These are phyloP conservation scores for Stylonectria norvegica DNA, from an alignment of 2,329 filamentous ascomycete species.

Conservation along the genomic window DNA sequence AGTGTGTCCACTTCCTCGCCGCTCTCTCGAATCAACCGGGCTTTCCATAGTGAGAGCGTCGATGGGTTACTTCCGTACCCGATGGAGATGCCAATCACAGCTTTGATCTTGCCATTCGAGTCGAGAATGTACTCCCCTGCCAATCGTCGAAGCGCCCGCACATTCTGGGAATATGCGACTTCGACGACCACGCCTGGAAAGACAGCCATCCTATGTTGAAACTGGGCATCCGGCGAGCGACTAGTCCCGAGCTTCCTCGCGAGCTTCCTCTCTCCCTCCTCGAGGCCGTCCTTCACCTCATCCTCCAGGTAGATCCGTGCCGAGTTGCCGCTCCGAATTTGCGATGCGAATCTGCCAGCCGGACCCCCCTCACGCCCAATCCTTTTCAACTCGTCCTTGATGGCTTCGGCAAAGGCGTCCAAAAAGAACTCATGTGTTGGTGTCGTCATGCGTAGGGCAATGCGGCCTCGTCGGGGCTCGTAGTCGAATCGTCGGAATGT, in stretches of 20 bases:
- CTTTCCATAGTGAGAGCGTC: constrained; percentile 14
- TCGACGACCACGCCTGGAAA: constrained; percentile 18
- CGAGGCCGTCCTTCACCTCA: too few species aligned
- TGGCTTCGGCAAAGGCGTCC: neutral
- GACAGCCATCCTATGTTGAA: constrained; percentile 4
- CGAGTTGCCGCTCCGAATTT: too few species aligned
- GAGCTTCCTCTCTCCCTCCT: too few species aligned
- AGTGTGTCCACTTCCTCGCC: neutral
- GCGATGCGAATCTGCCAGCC: too few species aligned
- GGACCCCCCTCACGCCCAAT: too few species aligned
- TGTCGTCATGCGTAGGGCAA: constrained; percentile 10
- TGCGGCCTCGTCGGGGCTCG: neutral
- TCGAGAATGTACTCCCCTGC: constrained; percentile 19
- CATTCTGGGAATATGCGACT: constrained; percentile 17
- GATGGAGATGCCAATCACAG: constrained; percentile 16
- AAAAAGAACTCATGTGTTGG: constrained; percentile 7
- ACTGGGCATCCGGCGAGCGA: constrained; percentile 15
- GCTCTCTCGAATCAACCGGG: constrained; percentile 4
- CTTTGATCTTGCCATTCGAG: constrained; percentile 17
- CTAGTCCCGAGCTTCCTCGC: neutral
- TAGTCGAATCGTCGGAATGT: constrained; percentile 7
- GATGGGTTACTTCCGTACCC: constrained; percentile 6
- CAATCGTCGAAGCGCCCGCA: constrained; percentile 12
- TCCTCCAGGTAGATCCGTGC: too few species aligned
- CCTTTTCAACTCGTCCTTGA: neutral